A percentile compares a stretch with the other conserved stretches of the same genome.
Evolutionary conservation across 2,329 filamentous ascomycete genomes (phyloP).

Genomic region (Aspergillaceae sp.): DNA sequence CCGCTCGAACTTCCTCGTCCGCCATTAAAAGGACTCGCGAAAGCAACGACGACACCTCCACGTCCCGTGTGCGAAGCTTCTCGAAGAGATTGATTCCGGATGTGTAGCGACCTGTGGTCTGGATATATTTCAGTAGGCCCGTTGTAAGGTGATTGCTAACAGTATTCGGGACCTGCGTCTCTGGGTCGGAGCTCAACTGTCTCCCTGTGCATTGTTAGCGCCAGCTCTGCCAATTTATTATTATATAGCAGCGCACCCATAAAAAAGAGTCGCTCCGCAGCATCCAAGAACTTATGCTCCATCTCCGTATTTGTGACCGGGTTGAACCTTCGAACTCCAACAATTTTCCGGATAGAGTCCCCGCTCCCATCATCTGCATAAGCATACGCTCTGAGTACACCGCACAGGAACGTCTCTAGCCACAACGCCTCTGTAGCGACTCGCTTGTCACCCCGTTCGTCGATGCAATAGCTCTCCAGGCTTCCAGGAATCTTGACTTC

Average conservation of each 20-base stretch:
- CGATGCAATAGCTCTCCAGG: slow-evolving; percentile 94
- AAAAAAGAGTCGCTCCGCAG: slow-evolving; percentile 92
- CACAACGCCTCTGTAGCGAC: slow-evolving; percentile 89
- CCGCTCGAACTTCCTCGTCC: slow-evolving; percentile 93
- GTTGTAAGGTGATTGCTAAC: slow-evolving; percentile 93
- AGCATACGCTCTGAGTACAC: slow-evolving; percentile 84
- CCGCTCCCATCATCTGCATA: slow-evolving; percentile 94
- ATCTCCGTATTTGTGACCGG: slow-evolving; percentile 97
- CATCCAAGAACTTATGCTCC: slow-evolving; percentile 90
- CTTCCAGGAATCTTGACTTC: slow-evolving; percentile 95
- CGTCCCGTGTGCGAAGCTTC: slow-evolving; percentile 81
- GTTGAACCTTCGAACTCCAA: slow-evolving; percentile 95
- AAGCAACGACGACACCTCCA: slow-evolving; percentile 87
- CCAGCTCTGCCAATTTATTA: background rate
- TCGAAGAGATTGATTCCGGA: slow-evolving; percentile 97
- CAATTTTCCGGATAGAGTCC: slow-evolving; percentile 90
- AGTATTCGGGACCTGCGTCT: slow-evolving; percentile 93
- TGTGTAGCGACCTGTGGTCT: slow-evolving; percentile 86
- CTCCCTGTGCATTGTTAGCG: slow-evolving; percentile 53
- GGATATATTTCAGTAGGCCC: slow-evolving; percentile 89
- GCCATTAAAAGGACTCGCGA: slow-evolving; percentile 88
- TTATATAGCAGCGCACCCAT: slow-evolving; percentile 50
- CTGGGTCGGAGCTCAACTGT: slow-evolving; percentile 91
- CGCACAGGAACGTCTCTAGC: slow-evolving; percentile 96
- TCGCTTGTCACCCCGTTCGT: slow-evolving; percentile 90